Base-by-base conservation (phyloP, 805 yeast genomes). In the Metschnikowia lachancei region DNA sequence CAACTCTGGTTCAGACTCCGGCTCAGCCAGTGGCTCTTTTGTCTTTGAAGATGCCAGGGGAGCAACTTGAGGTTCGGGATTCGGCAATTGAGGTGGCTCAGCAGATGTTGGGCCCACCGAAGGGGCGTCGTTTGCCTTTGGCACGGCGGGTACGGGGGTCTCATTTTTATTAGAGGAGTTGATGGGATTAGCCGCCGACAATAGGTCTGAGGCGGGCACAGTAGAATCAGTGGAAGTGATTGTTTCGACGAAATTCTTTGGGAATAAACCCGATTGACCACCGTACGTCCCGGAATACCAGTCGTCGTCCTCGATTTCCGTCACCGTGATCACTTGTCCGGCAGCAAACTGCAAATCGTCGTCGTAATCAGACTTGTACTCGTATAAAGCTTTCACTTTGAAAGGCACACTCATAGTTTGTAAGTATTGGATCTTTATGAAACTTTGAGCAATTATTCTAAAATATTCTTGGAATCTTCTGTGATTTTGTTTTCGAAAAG, bases 281-380 rank as follows among this genome's bases (percentile, higher is more conserved):
- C 69, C 68, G 56, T 77, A 85, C 4, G 74, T 68, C 3, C 99
- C 99, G 33, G 77, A 71, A 60, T 80, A 85, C 98, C 98, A 94
- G 52, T 91, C 96, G 6, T 83, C 95, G 63, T 92, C 97, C 55
- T 89, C 96, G 43, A 87, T 74, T 32, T 79, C 81, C 4, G 83
- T 81, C 22, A 92, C 97, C 3, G 81, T 78, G 53, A 92, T 83
- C 24, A 77, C 53, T 62, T 86, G 89, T 17, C 86, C 91, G 4
- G 71, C 78, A 0, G 64, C 63, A 56, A 92, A 91, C 29, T 77
- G 72, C 61, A 92, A 75, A 63, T 92, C 99, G 62, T 94, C 98
- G 24, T 82, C 88, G 52, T 81, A 88, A 6, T 69, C 75, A 12
- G 75, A 70, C 49, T 62, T 64, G 66, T 86, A 87, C 41, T 83